phyloP scores from a whole-genome alignment of 2,329 filamentous ascomycete species.

The Paecilomyces sp. region DNA sequence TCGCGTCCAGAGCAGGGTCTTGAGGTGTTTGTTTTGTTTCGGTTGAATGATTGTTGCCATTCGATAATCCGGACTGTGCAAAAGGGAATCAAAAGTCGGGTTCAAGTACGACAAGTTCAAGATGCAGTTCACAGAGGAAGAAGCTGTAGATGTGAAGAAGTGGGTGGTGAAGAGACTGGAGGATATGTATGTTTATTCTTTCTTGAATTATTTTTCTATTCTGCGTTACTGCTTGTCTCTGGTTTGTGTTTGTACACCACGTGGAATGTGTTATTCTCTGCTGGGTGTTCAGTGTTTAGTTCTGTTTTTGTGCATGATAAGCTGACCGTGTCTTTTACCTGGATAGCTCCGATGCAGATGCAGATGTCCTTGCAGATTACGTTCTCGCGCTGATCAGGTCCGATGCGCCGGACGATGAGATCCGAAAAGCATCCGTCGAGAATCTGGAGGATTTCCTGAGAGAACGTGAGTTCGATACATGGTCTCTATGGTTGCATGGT shows the following conservation, averaged over 20 bases:
- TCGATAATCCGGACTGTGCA: too few relatives aligned
- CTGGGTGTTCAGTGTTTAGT: not conserved
- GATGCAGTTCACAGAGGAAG: conserved; percentile 50
- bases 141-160: conserved; percentile 47
- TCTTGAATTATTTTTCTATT: not conserved
- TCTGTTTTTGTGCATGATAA: not conserved
- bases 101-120: not conserved
- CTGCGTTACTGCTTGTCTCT: not conserved
- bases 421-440: conserved; percentile 47
- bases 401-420: conserved; percentile 48
- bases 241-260: too few relatives aligned
- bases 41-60: too few relatives aligned
- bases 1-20: not conserved
- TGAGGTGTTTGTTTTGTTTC: too few relatives aligned
- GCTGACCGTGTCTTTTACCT: not conserved
- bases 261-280: not conserved
- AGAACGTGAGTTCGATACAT: conserved; percentile 36
- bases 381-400: conserved; percentile 52
- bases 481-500: not conserved
- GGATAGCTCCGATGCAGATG: conserved; percentile 53
- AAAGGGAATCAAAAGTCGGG: too few relatives aligned
- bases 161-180: conserved; percentile 55
- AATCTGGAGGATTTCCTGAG: conserved; percentile 53
- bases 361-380: conserved; percentile 56
- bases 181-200: conserved; percentile 41